A percentile compares a stretch with the other conserved stretches of the same genome.
Evolutionary conservation across 257 asterid genomes (phyloP).

Genomic region (Nicotiana paniculata): DNA sequence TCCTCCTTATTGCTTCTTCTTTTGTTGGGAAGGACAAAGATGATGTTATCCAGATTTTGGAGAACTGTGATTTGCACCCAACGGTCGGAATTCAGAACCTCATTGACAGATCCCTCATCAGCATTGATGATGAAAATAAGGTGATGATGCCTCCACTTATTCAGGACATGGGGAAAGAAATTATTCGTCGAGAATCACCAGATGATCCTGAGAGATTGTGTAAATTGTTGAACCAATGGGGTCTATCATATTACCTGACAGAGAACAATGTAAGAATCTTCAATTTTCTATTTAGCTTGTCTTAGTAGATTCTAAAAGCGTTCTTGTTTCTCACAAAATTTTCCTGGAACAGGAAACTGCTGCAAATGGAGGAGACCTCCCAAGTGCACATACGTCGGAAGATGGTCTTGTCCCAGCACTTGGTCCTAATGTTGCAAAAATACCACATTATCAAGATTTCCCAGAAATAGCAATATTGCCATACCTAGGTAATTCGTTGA

Average conservation of each 20-base stretch:
- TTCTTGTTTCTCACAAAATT: background rate
- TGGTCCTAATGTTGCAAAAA: slow-evolving; percentile 5
- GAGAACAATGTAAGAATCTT: slow-evolving; percentile 3
- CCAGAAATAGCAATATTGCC: slow-evolving; percentile 5
- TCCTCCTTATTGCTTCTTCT: slow-evolving; percentile 2
- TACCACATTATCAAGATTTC: slow-evolving; percentile 3
- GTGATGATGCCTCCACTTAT: slow-evolving; percentile 5
- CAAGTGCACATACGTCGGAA: background rate
- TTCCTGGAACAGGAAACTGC: background rate
- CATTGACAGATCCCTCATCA: slow-evolving; percentile 11
- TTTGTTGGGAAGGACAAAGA: slow-evolving; percentile 17
- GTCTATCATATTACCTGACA: background rate
- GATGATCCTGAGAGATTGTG: slow-evolving; percentile 8
- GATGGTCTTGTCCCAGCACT: background rate
- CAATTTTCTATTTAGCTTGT: background rate
- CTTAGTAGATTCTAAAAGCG: background rate
- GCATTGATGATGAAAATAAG: slow-evolving; percentile 1
- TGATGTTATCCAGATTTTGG: background rate
- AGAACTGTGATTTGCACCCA: slow-evolving; percentile 10
- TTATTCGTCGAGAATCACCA: slow-evolving; percentile 9
- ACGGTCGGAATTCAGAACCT: slow-evolving; percentile 15
- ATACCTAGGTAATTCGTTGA: slow-evolving; percentile 4
- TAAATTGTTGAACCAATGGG: background rate
- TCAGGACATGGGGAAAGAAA: slow-evolving; percentile 15
- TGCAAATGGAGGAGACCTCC: background rate